Evolutionary conservation across 306 rosid species (phyloP), one percentile per base, ranked within the genome.

Genomic region (Glycine tomentella): DNA sequence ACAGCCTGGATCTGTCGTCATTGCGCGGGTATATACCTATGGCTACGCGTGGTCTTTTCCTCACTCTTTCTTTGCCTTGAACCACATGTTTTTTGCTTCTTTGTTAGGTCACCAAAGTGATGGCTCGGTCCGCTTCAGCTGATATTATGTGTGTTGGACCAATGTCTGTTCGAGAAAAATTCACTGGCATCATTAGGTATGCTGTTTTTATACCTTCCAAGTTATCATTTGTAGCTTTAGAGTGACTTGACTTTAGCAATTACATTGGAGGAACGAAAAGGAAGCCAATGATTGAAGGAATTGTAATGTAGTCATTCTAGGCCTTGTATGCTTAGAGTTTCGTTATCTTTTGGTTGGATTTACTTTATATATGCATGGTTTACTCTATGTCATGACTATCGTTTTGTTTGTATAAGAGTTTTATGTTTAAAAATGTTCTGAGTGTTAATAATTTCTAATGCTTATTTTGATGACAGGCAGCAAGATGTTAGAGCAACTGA

Each of bases 401-500:
- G 52, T 48, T 49, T 74, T 49, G 36, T 76, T 75, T 80, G 56
- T 38, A 55, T 65, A 33, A 44, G 46, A 11, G 48, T 76, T 25
- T 72, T 69, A 40, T 77, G n/a, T 64, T 55, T 82, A 3, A 40
- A 75, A 45, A 4, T 42, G n/a, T 58, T 9, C 20, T 15, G 9
- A 51, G 65, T 11, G 31, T 75, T 45, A 16, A 56, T 46, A 38
- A 16, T 79, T 65, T 16, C 8, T 58, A 45, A 16, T 79, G 59
- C 40, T 59, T 69, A 45, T 59, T 71, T 84, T 83, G 84, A 64
- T 86, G 84, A 57, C 92, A 91, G 98, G 90, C 99, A 93, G 80
- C 98, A 91, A 82, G 99, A 95, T 82, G 97, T 95, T 63, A 90
- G 98, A 83, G 97, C 98, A 72, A 91, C 94, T 6, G 99, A 95